Evolutionary conservation across 805 yeast genomes (phyloP), one percentile per base, ranked within the genome.

Genomic region (Lachancea waltii): DNA sequence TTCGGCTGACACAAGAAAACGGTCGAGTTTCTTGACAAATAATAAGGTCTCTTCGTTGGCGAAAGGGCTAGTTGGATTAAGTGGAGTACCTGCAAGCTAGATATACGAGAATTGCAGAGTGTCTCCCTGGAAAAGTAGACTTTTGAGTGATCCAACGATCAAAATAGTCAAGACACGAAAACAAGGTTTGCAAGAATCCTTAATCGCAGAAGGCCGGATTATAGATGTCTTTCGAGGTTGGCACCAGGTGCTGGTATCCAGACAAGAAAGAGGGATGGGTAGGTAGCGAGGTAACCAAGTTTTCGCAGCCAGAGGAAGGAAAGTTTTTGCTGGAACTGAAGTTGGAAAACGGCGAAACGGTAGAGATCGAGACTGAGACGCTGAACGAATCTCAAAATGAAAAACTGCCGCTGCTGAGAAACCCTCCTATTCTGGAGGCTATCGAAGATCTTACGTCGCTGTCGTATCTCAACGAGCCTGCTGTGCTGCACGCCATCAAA

Each of bases 391-490:
- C 44, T n/a, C 36, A 48, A 20, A 52, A 56, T 23, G 44, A 67
- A 4, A 72, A 72, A 37, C 68, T 85, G 39, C 95, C 95, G 3
- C 77, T 86, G 22, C 72, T 89, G 57, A 75, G 95, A 59, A 90
- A 90, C 59, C 97, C 96, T 36, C 92, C 95, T 2, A 79, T 82
- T 44, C 70, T 86, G 46, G 98, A 90, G 62, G 83, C 95, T 3
- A 86, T 94, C 14, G 97, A 90, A 58, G 98, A 92, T 64, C 73
- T 90, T 54, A 92, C 97, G 2, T 81, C 87, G 38, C 71, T 90
- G 40, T 87, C 97, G 0, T 89, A 90, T 57, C 68, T 92, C 51
- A 90, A 90, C 61, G 98, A 90, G 61, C 97, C 98, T 1, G 94
- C 97, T 1, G 96, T 90, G 34, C 72, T 90, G 49, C 94, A 89